phyloP scores from a whole-genome alignment of 2,329 filamentous ascomycete genomes.

The Fusarium sp. region DNA sequence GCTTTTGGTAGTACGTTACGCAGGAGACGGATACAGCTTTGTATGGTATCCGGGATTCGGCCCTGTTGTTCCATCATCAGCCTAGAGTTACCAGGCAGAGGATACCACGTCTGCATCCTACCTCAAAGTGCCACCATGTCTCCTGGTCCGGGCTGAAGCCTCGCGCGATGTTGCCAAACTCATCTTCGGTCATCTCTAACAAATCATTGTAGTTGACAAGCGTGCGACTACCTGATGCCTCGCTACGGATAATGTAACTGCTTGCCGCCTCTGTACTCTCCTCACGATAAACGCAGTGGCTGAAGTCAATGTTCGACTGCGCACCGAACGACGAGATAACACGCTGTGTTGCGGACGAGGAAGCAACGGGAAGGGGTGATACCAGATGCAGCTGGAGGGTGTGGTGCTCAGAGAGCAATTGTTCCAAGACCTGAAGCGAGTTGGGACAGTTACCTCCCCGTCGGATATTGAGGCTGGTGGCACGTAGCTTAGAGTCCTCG shows the following conservation, averaged over 20 bases:
- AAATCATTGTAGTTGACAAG: slow-evolving; percentile 77
- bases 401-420: slow-evolving; percentile 60
- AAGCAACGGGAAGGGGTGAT: slow-evolving; percentile 64
- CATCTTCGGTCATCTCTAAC: slow-evolving; percentile 72
- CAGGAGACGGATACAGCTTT: slow-evolving; percentile 69
- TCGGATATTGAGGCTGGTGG: slow-evolving; percentile 67
- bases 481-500: slow-evolving; percentile 80
- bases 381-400: slow-evolving; percentile 58
- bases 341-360: slow-evolving; percentile 62
- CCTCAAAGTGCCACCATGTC: slow-evolving; percentile 80
- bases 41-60: slow-evolving; percentile 70
- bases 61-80: slow-evolving; percentile 59
- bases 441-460: slow-evolving; percentile 81
- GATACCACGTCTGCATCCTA: slow-evolving; percentile 47
- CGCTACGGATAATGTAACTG: slow-evolving; percentile 76
- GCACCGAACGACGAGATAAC: slow-evolving; percentile 66
- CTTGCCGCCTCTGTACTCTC: slow-evolving; percentile 68
- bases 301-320: slow-evolving; percentile 59
- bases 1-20: slow-evolving; percentile 58
- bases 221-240: slow-evolving; percentile 70
- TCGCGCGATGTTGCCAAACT: slow-evolving; percentile 64
- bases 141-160: slow-evolving; percentile 52
- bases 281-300: slow-evolving; percentile 69
- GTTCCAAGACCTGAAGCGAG: slow-evolving; percentile 75
- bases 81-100: not conserved